Percentiles rank a stretch among this genome's conserved stretches.
These are phyloP conservation scores for Cronartium ribicola DNA, from an alignment of 1,284 basidiomycete genomes.

Conservation along the genomic window DNA sequence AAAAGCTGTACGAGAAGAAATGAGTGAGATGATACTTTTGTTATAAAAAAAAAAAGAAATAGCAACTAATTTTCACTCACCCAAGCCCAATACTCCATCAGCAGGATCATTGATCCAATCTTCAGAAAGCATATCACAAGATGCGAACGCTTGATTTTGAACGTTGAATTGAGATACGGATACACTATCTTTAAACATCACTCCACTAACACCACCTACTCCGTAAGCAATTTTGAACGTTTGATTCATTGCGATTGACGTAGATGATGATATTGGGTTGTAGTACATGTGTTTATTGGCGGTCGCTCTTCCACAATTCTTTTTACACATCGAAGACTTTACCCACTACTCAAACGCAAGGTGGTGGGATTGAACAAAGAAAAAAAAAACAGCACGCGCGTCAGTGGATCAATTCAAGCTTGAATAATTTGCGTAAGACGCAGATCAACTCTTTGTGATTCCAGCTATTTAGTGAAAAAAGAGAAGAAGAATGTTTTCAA, in stretches of 20 bases:
- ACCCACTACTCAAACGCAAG: constrained; percentile 15
- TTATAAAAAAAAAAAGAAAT: not conserved
- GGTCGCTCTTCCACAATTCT: constrained; percentile 34
- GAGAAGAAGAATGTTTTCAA: too few species aligned
- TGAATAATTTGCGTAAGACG: not conserved
- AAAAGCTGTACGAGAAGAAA: constrained; percentile 21
- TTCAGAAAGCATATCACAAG: constrained; percentile 37
- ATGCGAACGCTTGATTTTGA: constrained; percentile 26
- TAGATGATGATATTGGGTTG: constrained; percentile 19
- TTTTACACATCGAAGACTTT: constrained; percentile 27
- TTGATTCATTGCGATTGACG: constrained; percentile 20
- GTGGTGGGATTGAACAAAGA: not conserved
- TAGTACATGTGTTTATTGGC: constrained; percentile 30
- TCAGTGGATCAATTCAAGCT: not conserved
- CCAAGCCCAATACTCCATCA: constrained; percentile 39
- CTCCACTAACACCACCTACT: constrained; percentile 38
- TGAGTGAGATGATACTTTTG: not conserved
- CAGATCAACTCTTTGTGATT: not conserved
- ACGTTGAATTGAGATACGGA: constrained; percentile 21
- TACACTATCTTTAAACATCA: constrained; percentile 30
- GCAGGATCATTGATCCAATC: constrained; percentile 42
- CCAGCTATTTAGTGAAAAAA: too few species aligned
- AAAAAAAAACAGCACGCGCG: not conserved
- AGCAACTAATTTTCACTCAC: not conserved
- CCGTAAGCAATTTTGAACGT: constrained; percentile 40